Evolutionary conservation across 257 asterid species (phyloP).

Genomic region (Rehmannia glutinosa): DNA sequence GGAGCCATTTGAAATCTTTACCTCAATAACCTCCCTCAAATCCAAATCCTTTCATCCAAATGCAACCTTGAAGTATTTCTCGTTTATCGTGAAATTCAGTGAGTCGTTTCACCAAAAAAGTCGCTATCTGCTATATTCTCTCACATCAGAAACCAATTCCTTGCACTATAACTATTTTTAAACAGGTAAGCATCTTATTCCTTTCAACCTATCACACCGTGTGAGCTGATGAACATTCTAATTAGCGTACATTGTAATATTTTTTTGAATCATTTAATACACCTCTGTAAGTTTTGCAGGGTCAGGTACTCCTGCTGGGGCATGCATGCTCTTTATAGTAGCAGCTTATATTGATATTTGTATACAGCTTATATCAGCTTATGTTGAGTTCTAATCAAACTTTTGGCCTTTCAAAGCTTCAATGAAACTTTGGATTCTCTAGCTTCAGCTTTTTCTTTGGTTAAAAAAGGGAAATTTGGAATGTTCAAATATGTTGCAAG

Average conservation of each 20-base stretch:
- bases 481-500: no score
- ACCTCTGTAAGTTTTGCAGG: slow-evolving; percentile 37
- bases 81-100: not conserved
- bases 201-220: not conserved
- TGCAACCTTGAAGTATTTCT: not conserved
- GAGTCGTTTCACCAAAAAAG: not conserved
- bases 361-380: no score
- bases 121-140: not conserved
- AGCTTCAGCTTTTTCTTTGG: no score
- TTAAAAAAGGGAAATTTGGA: no score
- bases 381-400: no score
- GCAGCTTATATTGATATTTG: slow-evolving; percentile 47
- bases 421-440: no score
- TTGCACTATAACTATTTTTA: not conserved
- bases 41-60: no score
- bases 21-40: no score
- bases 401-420: no score
- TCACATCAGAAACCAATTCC: slow-evolving; percentile 13
- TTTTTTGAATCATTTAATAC: slow-evolving; percentile 27
- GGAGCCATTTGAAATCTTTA: no score
- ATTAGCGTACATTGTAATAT: not conserved
- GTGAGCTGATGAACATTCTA: not conserved
- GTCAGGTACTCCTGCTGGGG: slow-evolving; percentile 44
- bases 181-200: slow-evolving; percentile 28
- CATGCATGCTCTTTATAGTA: slow-evolving; percentile 27